phyloP scores from a whole-genome alignment of 306 rosid species.

The Fagus sylvatica region DNA sequence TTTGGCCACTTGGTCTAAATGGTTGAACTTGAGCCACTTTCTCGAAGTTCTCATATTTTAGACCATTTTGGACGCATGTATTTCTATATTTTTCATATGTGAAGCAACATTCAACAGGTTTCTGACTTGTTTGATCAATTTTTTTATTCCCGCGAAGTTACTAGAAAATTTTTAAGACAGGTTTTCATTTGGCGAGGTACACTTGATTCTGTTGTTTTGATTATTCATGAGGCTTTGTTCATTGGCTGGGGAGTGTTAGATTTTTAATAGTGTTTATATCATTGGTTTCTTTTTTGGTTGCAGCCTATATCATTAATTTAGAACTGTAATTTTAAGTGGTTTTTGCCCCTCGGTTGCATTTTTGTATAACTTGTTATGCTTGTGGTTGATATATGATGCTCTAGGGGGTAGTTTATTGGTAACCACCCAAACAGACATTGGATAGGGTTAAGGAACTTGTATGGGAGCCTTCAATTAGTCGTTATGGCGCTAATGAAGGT shows the following conservation, averaged over 20 bases:
- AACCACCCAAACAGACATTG: conserved; percentile 84
- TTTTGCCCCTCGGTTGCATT: neutral
- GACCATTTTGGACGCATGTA: neutral
- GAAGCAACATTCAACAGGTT: neutral
- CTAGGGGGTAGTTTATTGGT: conserved; percentile 96
- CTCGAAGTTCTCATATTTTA: neutral
- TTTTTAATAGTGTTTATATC: neutral
- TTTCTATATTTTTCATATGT: neutral
- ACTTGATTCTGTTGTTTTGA: neutral
- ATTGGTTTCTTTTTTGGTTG: neutral
- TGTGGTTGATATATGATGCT: conserved; percentile 23
- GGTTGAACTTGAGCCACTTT: neutral
- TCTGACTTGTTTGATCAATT: neutral
- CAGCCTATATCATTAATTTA: neutral
- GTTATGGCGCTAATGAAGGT: conserved; percentile 93
- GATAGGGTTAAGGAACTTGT: conserved; percentile 79
- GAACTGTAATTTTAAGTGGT: neutral
- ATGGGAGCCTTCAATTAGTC: conserved; percentile 77
- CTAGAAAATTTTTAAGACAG: neutral
- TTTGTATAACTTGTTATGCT: neutral
- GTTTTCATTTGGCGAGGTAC: neutral
- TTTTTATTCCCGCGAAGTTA: neutral
- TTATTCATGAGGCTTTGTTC: neutral
- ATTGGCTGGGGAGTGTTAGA: neutral
- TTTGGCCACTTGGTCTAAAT: conserved; percentile 1